Conservation (phyloP, 352 stramenopile species). For the Pythium aquatile region DNA sequence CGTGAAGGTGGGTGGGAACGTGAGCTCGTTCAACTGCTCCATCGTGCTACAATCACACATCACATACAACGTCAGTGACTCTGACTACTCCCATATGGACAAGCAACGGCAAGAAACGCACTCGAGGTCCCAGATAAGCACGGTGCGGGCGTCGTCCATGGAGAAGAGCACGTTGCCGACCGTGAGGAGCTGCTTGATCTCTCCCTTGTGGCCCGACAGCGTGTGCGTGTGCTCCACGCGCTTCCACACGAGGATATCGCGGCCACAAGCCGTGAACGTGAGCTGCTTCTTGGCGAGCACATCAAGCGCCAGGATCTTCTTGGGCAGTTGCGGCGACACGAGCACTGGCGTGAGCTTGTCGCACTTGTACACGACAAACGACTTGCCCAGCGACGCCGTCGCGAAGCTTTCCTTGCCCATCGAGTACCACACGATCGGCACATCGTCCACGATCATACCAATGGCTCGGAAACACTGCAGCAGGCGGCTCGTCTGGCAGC, state of each 20-base stretch:
- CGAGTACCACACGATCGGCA: slow-evolving; percentile 85
- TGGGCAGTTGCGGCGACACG: slow-evolving; percentile 76
- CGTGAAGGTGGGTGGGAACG: slow-evolving; percentile 56
- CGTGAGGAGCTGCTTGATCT: slow-evolving; percentile 57
- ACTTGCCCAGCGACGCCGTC: slow-evolving; percentile 84
- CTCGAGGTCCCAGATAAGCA: slow-evolving; percentile 68
- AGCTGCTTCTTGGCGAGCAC: slow-evolving; percentile 68
- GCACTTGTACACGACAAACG: slow-evolving; percentile 91
- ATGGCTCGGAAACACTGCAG: slow-evolving; percentile 91
- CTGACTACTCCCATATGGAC: neutral
- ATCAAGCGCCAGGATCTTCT: slow-evolving; percentile 69
- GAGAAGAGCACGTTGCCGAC: slow-evolving; percentile 74
- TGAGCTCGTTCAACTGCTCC: slow-evolving; percentile 52
- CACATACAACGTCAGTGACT: slow-evolving; percentile 8
- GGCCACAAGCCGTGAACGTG: slow-evolving; percentile 74
- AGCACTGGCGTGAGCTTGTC: slow-evolving; percentile 87
- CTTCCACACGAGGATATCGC: slow-evolving; percentile 73
- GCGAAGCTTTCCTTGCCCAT: slow-evolving; percentile 89
- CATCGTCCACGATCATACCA: slow-evolving; percentile 82
- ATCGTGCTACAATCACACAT: slow-evolving; percentile 38
- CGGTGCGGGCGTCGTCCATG: slow-evolving; percentile 50
- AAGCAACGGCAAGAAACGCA: slow-evolving; percentile 23
- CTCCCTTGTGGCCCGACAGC: slow-evolving; percentile 53
- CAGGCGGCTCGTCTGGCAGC: slow-evolving; percentile 66
- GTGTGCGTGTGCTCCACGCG: slow-evolving; percentile 56